A percentile compares a stretch with the other conserved stretches of the same genome.
These are phyloP conservation scores for Oryza coarctata DNA, from an alignment of 176 grass and related monocot species.

Conservation along the genomic window DNA sequence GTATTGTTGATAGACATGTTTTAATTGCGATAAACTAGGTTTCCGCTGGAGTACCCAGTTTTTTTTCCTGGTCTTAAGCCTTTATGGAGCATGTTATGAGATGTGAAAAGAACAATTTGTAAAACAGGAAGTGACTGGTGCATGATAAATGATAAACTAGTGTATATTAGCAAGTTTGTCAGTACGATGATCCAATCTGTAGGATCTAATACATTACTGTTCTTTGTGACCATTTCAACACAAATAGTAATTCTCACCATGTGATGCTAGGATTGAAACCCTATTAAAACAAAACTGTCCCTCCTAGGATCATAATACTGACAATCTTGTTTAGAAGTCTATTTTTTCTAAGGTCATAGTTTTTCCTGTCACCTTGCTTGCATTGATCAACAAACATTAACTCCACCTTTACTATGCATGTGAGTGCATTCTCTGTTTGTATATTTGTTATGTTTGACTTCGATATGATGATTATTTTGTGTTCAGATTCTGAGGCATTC, in stretches of 20 bases:
- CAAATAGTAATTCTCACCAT: not conserved
- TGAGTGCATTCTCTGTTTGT: not conserved
- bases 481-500: constrained; percentile 70
- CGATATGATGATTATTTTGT: constrained; percentile 28
- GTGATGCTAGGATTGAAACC: not conserved
- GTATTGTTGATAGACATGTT: not conserved
- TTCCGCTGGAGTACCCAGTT: not conserved
- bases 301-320: not conserved
- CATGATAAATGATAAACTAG: not conserved
- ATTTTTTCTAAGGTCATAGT: not conserved
- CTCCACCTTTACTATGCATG: constrained; percentile 1
- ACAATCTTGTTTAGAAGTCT: too few species aligned
- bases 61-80: not conserved
- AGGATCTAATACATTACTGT: not conserved
- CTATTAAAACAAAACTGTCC: not conserved
- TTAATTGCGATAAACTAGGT: not conserved
- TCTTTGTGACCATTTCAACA: not conserved
- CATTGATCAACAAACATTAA: constrained; percentile 17
- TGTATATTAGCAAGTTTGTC: not conserved
- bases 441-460: not conserved
- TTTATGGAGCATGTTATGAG: constrained; percentile 2
- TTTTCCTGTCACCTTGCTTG: constrained; percentile 26
- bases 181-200: not conserved
- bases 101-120: not conserved
- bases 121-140: not conserved